Evolutionary conservation across 768 basidiomycete species (phyloP).

Genomic region (Galerina sulciceps): DNA sequence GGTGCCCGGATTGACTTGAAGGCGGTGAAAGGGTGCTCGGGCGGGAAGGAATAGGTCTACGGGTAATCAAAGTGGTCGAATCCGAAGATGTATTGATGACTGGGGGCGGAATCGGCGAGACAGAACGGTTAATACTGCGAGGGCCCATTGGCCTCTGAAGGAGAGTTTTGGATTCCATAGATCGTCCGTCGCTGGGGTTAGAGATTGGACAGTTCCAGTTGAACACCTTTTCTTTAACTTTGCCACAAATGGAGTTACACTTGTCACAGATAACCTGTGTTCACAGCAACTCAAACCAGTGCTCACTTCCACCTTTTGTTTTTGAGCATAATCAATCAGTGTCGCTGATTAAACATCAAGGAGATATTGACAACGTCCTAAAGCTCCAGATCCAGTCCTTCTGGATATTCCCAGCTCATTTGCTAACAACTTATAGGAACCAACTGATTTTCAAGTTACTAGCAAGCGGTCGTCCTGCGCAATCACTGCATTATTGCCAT

Average conservation of each 20-base stretch:
- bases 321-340: too few species aligned
- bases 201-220: neutral
- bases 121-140: conserved; percentile 27
- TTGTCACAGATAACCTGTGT: conserved; percentile 15
- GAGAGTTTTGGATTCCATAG: conserved; percentile 32
- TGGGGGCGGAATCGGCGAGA: conserved; percentile 19
- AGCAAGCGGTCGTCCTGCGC: neutral
- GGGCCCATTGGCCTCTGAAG: conserved; percentile 43
- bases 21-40: conserved; percentile 29
- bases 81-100: conserved; percentile 15
- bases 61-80: conserved; percentile 26
- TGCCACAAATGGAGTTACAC: conserved; percentile 14
- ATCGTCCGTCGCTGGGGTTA: neutral
- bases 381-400: too few species aligned
- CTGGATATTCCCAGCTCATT: too few species aligned
- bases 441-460: too few species aligned
- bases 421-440: too few species aligned
- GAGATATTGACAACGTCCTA: too few species aligned
- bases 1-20: conserved; percentile 27
- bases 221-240: conserved; percentile 5
- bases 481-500: neutral
- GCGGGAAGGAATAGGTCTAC: conserved; percentile 32
- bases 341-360: too few species aligned
- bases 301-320: neutral
- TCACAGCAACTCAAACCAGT: conserved; percentile 12